phyloP scores from a whole-genome alignment of 2,329 filamentous ascomycete genomes.

The Alternaria brassicae region DNA sequence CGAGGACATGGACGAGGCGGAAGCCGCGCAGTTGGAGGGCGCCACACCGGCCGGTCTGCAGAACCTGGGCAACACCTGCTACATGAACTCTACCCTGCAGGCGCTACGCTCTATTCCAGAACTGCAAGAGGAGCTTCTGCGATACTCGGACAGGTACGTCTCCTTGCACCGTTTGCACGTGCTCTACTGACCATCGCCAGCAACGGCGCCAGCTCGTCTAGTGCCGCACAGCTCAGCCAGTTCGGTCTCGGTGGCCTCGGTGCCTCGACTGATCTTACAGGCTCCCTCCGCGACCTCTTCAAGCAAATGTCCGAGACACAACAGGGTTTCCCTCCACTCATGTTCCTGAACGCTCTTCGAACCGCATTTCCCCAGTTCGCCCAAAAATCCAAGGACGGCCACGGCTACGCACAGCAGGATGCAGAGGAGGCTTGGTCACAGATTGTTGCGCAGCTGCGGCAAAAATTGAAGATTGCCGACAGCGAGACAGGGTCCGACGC shows the following conservation, averaged over 20 bases:
- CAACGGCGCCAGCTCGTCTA: conserved; percentile 39
- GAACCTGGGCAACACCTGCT: conserved; percentile 97
- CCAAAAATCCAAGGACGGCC: conserved; percentile 80
- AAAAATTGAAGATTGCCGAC: conserved; percentile 74
- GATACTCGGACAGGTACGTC: conserved; percentile 60
- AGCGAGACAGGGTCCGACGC: conserved; percentile 49
- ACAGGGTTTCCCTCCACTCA: conserved; percentile 80
- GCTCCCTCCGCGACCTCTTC: conserved; percentile 81
- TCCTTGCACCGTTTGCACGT: neutral
- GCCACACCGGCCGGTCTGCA: conserved; percentile 86
- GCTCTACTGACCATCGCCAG: conserved; percentile 29
- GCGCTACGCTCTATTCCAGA: conserved; percentile 88
- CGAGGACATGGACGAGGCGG: conserved; percentile 97
- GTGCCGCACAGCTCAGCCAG: conserved; percentile 51
- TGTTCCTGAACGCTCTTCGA: conserved; percentile 82
- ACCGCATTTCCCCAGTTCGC: conserved; percentile 89
- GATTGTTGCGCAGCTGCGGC: conserved; percentile 81
- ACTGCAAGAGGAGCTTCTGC: conserved; percentile 77
- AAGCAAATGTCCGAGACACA: conserved; percentile 90
- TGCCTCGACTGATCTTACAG: conserved; percentile 73
- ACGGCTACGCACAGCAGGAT: conserved; percentile 95
- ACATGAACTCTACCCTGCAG: conserved; percentile 97
- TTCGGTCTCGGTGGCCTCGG: conserved; percentile 66
- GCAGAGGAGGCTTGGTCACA: conserved; percentile 99
- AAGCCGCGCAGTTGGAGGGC: conserved; percentile 80